Evolutionary conservation across 768 basidiomycete species (phyloP).

Genomic region (Lenzites betulinus): DNA sequence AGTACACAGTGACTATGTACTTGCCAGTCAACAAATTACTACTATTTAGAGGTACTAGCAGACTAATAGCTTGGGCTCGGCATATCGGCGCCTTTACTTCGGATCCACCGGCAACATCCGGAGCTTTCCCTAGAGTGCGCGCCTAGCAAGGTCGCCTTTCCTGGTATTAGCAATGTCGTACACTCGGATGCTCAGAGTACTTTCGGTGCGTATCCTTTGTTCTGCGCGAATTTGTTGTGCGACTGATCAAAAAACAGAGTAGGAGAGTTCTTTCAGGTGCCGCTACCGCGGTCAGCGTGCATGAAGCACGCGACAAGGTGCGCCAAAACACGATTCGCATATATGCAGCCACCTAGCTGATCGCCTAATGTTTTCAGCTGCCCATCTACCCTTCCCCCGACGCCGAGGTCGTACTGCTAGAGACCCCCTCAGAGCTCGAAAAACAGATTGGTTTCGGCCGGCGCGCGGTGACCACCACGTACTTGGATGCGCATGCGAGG

Average conservation of each 20-base stretch:
- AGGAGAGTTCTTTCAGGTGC: constrained; percentile 21
- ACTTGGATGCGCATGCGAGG: constrained; percentile 57
- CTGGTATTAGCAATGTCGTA: not conserved
- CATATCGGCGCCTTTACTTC: no score
- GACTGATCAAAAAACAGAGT: constrained; percentile 6
- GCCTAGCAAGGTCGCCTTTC: not conserved
- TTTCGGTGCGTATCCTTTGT: not conserved
- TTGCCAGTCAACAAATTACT: no score
- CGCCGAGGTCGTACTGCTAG: constrained; percentile 68
- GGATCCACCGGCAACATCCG: not conserved
- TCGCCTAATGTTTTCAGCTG: constrained; percentile 49
- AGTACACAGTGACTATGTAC: no score
- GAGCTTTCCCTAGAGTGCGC: not conserved
- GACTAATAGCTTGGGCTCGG: no score
- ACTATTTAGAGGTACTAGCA: no score
- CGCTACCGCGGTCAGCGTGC: constrained; percentile 20
- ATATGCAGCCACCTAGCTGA: no score
- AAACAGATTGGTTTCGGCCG: constrained; percentile 73
- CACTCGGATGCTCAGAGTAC: constrained; percentile 8
- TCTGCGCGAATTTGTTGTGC: no score
- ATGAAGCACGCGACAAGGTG: constrained; percentile 26
- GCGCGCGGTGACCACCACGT: constrained; percentile 55
- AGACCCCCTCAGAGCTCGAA: constrained; percentile 75
- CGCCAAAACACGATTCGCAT: not conserved
- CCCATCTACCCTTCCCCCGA: constrained; percentile 77